Evolutionary conservation across 345 rosid species (phyloP).

Genomic region (Aquilaria malaccensis): DNA sequence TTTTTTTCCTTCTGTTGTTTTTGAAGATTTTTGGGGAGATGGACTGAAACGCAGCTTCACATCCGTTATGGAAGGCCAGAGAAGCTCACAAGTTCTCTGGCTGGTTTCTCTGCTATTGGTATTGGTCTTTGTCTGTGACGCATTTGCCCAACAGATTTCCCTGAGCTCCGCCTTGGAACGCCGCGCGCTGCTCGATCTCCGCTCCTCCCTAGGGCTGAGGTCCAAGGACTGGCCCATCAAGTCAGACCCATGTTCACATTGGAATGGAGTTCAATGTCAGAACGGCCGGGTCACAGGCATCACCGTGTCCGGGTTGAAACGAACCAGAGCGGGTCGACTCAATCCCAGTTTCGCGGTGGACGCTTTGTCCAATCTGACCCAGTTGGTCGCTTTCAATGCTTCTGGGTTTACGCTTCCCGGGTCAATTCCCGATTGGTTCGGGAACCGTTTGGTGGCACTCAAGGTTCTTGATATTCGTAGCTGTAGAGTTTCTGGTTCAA

Average conservation of each 20-base stretch:
- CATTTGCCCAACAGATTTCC: conserved; percentile 19
- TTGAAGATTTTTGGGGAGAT: conserved; percentile 1
- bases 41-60: conserved; percentile 5
- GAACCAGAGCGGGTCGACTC: conserved; percentile 44
- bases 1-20: not conserved
- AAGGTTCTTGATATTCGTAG: conserved; percentile 56
- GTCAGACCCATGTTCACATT: conserved; percentile 40
- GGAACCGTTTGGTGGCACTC: conserved; percentile 31
- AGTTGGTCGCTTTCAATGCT: conserved; percentile 48
- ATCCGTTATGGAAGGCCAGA: conserved; percentile 20
- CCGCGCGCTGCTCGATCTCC: conserved; percentile 46
- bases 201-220: conserved; percentile 58
- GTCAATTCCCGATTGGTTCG: conserved; percentile 56
- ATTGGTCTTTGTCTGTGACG: conserved; percentile 19
- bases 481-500: conserved; percentile 35
- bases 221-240: conserved; percentile 55
- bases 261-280: conserved; percentile 48
- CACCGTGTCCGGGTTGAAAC: conserved; percentile 44
- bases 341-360: conserved; percentile 48
- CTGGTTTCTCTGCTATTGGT: conserved; percentile 15
- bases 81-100: conserved; percentile 3
- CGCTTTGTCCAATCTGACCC: conserved; percentile 42
- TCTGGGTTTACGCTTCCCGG: conserved; percentile 63
- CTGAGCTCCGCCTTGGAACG: conserved; percentile 30
- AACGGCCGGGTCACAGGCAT: conserved; percentile 40